Conservation (phyloP, 2,329 filamentous ascomycete genomes). For the Trichoderma breve region DNA sequence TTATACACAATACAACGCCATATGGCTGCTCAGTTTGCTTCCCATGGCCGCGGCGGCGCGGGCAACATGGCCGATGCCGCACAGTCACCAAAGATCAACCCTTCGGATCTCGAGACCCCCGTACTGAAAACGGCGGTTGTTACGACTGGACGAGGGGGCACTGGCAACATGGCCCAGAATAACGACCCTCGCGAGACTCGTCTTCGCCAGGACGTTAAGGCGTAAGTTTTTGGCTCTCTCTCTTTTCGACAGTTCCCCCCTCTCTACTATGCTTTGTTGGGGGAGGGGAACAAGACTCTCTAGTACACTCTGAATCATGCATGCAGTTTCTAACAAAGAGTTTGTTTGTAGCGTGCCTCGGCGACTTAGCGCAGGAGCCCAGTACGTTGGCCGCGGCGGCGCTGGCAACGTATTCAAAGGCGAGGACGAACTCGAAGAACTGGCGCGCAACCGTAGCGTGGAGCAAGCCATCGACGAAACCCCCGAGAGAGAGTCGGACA, state of each 20-base stretch:
- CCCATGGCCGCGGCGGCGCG: constrained; percentile 75
- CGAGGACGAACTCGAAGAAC: constrained; percentile 37
- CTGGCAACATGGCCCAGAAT: constrained; percentile 79
- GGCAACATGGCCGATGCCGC: constrained; percentile 65
- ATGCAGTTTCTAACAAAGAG: constrained; percentile 13
- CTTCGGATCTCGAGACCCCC: constrained; percentile 73
- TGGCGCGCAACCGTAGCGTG: constrained; percentile 30
- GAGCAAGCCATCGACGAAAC: constrained; percentile 37
- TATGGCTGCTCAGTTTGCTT: constrained; percentile 47
- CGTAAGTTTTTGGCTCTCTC: constrained; percentile 45
- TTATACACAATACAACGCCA: neutral
- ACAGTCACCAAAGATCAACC: constrained; percentile 50
- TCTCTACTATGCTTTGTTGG: neutral
- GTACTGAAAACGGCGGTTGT: constrained; percentile 79
- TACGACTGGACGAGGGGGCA: constrained; percentile 85
- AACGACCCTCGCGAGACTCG: constrained; percentile 72
- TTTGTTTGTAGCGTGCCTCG: constrained; percentile 47
- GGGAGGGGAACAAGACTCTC: neutral
- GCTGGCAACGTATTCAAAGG: constrained; percentile 67
- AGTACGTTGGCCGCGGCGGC: constrained; percentile 71
- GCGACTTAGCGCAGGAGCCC: constrained; percentile 55
- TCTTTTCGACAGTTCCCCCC: neutral
- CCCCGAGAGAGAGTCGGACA: constrained; percentile 10
- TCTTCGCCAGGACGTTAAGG: constrained; percentile 77
- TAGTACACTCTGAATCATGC: neutral